These are phyloP conservation scores for Ceratonia siliqua DNA, from an alignment of 306 rosid species.

Conservation along the genomic window DNA sequence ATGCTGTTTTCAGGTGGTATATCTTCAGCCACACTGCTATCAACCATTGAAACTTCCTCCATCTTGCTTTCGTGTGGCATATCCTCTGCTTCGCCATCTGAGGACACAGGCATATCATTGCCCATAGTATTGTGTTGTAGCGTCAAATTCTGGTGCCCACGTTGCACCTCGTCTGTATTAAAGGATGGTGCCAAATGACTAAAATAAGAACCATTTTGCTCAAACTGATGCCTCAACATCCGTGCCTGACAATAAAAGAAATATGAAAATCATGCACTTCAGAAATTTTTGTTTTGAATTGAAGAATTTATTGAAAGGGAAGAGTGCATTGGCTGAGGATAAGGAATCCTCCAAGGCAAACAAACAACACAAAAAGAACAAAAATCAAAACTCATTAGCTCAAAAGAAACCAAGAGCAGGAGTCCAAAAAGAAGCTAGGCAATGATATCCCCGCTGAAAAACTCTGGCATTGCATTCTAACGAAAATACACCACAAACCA, in stretches of 20 bases:
- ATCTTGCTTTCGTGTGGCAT: background rate
- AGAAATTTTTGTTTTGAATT: background rate
- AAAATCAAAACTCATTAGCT: background rate
- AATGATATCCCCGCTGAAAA: background rate
- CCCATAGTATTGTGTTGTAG: background rate
- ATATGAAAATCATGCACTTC: background rate
- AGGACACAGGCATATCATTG: conserved; percentile 24
- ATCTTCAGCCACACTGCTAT: conserved; percentile 25
- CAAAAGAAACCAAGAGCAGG: background rate
- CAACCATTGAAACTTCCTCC: conserved; percentile 30
- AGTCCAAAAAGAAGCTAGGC: background rate
- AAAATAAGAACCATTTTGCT: conserved; percentile 34
- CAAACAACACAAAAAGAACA: conserved; percentile 2
- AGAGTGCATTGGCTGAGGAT: background rate
- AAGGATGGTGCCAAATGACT: conserved; percentile 24
- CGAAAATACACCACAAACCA: background rate
- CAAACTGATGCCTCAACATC: conserved; percentile 40
- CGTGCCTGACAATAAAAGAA: conserved; percentile 37
- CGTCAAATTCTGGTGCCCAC: conserved; percentile 22
- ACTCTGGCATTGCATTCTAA: background rate
- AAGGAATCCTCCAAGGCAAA: background rate
- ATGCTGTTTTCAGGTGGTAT: conserved; percentile 23
- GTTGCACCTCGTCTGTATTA: conserved; percentile 27
- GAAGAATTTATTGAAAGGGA: background rate
- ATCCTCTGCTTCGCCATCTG: conserved; percentile 24